Evolutionary conservation across 2,329 filamentous ascomycete genomes (phyloP), one percentile per base, ranked within the genome.

Genomic region (Penicillium hordei): DNA sequence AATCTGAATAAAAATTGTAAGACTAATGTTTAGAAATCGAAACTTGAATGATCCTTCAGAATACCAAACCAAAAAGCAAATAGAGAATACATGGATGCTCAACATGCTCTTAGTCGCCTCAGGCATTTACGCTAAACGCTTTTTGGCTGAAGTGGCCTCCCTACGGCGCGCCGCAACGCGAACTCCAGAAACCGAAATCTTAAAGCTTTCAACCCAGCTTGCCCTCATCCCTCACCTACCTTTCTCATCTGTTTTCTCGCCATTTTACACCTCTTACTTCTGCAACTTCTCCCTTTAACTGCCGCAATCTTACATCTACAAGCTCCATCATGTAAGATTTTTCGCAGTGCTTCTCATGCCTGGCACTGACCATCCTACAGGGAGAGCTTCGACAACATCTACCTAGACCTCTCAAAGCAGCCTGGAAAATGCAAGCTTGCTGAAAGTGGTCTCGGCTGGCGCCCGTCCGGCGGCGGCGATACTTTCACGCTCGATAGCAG

Each of bases 321-420:
- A 40, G 8, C 71, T 74, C 70, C 71, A 70, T 59, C 53, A 75
- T 75, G 72, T 75, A 65, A 67, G 70, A 55, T 57, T 31, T 54
- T 51, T 38, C n/a, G 21, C 42, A 15, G 36, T 9, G 23, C 43
- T 52, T 33, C 52, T 38, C 23, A 46, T 23, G 31, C 3, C 43
- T 50, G 56, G 21, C 25, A 48, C 62, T 67, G 46, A 67, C 57
- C 29, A 55, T 40, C 50, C 23, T 38, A 31, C 38, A 87, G 84
- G 84, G 94, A 99, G 86, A 94, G 89, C 73, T 99, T 99, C 79
- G 93, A 97, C 74, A 92, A 91, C 78, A 96, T 97, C 79, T 93
- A 94, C 78, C 86, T 99, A 69, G 93, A 99, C 75, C 85, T 99
- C 60, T 97, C 93, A 69, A 94, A 92, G 76, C 89, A 94, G 77